Base-by-base conservation (phyloP, 805 yeast genomes). In the Ogataea populi-albae region DNA sequence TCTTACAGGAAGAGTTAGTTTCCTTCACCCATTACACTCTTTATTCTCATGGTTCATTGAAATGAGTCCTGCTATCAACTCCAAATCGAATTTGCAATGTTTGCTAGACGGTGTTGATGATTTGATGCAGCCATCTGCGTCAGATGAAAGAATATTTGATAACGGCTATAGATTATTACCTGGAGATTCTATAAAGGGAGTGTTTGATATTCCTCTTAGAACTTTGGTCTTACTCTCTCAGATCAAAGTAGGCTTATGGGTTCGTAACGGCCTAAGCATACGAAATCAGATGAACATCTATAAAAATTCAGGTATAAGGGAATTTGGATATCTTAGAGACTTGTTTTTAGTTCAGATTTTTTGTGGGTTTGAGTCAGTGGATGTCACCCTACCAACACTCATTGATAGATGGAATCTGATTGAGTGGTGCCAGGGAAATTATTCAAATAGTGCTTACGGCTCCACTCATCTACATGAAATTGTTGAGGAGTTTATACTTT, bases 241-340 rank as follows among this genome's bases (percentile, higher is more conserved):
- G 51, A 84, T 91, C 6, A 81, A 86, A 41, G 79, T 84, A 0
- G 96, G 96, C 0, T 73, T 83, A 38, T 91, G 98, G 98, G 96
- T 91, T 0, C 73, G 98, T 51, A 91, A 91, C 59, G 98, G 98
- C 0, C 73, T 77, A 40, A 81, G 89, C 26, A 79, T 87, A 4
- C 70, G 83, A 26, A 78, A 80, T 17, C 98, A 91, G 54, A 69
- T 84, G 45, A 82, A 79, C 47, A 78, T 88, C 38, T 91, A 91
- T 56, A 73, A 83, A 25, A 81, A 77, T 40, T 73, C 88, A 9
- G 84, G 87, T 4, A 69, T 89, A 32, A 68, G 97, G 36, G 97
- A 89, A 45, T 76, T 77, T 41, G 95, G 96, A 0, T 89, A 72
- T 53, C 68, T 79, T 48, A 71, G 95, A 47, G 98, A 93, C 50